Percentiles rank a stretch among this genome's conserved stretches.
These are phyloP conservation scores for Clavispora santaluciae DNA, from an alignment of 805 yeast species.

Conservation along the genomic window DNA sequence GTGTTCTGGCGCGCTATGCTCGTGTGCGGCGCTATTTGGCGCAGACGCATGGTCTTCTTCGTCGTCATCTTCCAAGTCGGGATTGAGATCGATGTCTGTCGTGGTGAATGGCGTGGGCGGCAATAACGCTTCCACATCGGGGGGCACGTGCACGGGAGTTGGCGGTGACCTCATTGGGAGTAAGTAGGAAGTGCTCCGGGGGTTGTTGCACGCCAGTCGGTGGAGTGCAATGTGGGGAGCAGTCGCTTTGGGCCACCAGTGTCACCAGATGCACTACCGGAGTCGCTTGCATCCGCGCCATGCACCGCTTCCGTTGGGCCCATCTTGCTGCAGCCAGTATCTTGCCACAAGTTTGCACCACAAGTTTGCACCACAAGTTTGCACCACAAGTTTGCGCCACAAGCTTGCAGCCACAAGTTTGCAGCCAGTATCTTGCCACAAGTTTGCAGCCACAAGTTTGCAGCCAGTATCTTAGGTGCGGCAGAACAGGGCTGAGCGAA, in stretches of 20 bases:
- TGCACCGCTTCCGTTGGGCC: too few species aligned
- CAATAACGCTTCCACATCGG: slow-evolving; percentile 30
- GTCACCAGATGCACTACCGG: too few species aligned
- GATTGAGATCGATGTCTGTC: slow-evolving; percentile 33
- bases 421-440: too few species aligned
- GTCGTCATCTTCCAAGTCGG: slow-evolving; percentile 30
- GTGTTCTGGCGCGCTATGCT: background rate
- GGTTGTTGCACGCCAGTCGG: too few species aligned
- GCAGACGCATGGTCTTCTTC: slow-evolving; percentile 9
- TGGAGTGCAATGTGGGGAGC: background rate
- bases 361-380: too few species aligned
- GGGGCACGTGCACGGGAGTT: slow-evolving; percentile 32
- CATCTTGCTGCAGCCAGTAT: background rate
- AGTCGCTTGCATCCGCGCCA: too few species aligned
- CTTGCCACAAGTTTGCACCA: background rate
- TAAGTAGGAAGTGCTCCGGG: too few species aligned
- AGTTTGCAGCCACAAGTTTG: too few species aligned
- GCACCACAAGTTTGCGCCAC: background rate
- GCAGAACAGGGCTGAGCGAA: too few species aligned
- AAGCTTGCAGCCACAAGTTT: too few species aligned
- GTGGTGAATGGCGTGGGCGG: slow-evolving; percentile 22
- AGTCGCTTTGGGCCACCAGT: background rate
- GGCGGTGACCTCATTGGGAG: slow-evolving; percentile 22
- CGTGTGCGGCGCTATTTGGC: background rate
- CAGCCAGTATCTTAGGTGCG: too few species aligned